Conservation (phyloP, 2,329 filamentous ascomycete species). For the Xylaria hypoxylon region DNA sequence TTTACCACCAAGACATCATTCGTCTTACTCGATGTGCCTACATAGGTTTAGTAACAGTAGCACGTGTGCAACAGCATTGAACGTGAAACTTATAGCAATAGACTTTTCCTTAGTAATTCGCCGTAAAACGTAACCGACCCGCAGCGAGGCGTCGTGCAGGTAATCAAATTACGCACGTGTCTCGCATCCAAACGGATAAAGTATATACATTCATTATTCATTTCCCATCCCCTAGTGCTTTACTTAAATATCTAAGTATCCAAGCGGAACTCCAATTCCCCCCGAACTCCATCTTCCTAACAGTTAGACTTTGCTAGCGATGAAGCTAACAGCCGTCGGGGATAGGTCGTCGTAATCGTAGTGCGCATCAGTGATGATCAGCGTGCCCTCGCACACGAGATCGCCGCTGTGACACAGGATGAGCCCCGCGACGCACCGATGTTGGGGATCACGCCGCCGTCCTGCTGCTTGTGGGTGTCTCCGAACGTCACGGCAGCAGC, state of each 20-base stretch:
- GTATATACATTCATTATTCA: conserved; percentile 19
- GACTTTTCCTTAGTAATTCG: not conserved
- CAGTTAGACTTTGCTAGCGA: conserved; percentile 31
- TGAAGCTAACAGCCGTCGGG: conserved; percentile 34
- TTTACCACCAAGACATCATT: not conserved
- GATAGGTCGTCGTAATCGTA: conserved; percentile 51
- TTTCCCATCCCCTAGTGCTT: conserved; percentile 3
- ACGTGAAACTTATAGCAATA: not conserved
- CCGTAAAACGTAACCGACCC: not conserved
- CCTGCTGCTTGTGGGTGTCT: conserved; percentile 55
- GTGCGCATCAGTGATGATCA: conserved; percentile 56
- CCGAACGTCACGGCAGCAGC: conserved; percentile 58
- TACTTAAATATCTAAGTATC: not conserved
- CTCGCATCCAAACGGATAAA: not conserved
- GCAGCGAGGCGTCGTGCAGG: no score
- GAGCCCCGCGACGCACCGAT: conserved; percentile 49
- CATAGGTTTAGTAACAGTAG: not conserved
- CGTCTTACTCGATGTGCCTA: not conserved
- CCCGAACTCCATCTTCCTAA: not conserved
- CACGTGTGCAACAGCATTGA: not conserved
- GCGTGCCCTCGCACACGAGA: conserved; percentile 61
- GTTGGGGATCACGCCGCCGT: conserved; percentile 50
- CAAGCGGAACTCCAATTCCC: conserved; percentile 1
- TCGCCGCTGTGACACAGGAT: conserved; percentile 64
- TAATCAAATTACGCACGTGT: not conserved